Conservation (phyloP, 139 green algal species). For the Tetradesmus obliquus region DNA sequence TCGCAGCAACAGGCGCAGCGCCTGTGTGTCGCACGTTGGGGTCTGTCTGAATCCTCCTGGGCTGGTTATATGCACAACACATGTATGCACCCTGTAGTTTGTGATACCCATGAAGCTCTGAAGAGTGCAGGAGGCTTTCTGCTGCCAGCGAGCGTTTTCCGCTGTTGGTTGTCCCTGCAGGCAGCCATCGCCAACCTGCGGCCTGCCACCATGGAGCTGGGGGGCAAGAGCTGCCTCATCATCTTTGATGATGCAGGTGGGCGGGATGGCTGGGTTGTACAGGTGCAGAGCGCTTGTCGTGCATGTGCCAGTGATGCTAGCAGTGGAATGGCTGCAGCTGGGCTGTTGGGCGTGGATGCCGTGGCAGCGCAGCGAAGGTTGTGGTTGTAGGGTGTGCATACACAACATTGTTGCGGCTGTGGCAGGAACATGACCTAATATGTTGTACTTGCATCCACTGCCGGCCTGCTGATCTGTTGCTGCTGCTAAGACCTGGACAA, state of each 20-base stretch:
- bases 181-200: slow-evolving; percentile 78
- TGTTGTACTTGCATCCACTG: not conserved
- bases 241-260: slow-evolving; percentile 88
- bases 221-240: slow-evolving; percentile 88
- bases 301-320: too few species aligned
- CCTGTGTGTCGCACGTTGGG: not conserved
- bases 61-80: not conserved
- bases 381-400: too few species aligned
- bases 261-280: not conserved
- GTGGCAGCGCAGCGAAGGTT: too few species aligned
- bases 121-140: too few species aligned
- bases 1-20: not conserved
- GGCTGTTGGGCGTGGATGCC: too few species aligned
- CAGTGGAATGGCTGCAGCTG: too few species aligned
- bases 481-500: slow-evolving; percentile 74
- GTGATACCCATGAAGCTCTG: too few species aligned
- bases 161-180: not conserved
- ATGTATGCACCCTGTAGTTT: too few species aligned
- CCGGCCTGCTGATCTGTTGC: not conserved
- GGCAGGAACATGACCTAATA: too few species aligned
- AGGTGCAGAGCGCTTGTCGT: too few species aligned
- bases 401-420: too few species aligned
- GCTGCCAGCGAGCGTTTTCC: not conserved
- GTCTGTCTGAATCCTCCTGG: not conserved
- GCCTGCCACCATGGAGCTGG: slow-evolving; percentile 83